Evolutionary conservation across 2,329 filamentous ascomycete genomes (phyloP).

Genomic region (Cytospora piceicola): DNA sequence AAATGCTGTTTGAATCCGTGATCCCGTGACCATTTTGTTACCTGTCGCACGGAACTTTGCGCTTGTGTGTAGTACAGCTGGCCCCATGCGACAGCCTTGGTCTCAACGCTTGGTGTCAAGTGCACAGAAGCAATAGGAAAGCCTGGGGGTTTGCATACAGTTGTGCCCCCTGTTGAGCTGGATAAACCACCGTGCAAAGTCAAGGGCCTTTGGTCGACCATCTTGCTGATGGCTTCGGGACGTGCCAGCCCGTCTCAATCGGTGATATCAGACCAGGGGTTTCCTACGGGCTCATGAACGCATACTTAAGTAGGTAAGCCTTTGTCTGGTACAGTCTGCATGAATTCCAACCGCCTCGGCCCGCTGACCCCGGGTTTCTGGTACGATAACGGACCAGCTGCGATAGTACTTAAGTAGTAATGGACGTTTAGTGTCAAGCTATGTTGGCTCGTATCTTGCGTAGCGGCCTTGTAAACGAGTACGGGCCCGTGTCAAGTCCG

Average conservation of each 20-base stretch:
- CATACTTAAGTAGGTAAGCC: background rate
- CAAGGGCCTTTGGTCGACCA: background rate
- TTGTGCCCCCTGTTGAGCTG: slow-evolving; percentile 1
- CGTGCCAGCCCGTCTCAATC: background rate
- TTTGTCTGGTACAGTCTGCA: background rate
- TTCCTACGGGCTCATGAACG: background rate
- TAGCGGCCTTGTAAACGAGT: background rate
- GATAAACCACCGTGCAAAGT: background rate
- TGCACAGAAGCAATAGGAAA: slow-evolving; percentile 5
- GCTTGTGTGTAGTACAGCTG: background rate
- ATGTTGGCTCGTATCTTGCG: background rate
- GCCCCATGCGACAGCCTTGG: slow-evolving; percentile 7
- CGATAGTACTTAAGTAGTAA: no score
- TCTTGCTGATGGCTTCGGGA: background rate
- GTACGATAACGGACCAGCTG: background rate
- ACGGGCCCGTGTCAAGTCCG: background rate
- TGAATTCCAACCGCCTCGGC: background rate
- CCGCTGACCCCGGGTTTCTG: background rate
- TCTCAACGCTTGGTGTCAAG: slow-evolving; percentile 10
- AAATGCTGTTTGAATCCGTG: slow-evolving; percentile 5
- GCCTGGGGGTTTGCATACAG: slow-evolving; percentile 10
- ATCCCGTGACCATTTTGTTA: slow-evolving; percentile 15
- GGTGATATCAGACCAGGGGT: background rate
- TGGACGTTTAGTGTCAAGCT: background rate
- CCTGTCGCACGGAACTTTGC: background rate